Evolutionary conservation across 306 rosid species (phyloP).

Genomic region (Boehmeria nivea): DNA sequence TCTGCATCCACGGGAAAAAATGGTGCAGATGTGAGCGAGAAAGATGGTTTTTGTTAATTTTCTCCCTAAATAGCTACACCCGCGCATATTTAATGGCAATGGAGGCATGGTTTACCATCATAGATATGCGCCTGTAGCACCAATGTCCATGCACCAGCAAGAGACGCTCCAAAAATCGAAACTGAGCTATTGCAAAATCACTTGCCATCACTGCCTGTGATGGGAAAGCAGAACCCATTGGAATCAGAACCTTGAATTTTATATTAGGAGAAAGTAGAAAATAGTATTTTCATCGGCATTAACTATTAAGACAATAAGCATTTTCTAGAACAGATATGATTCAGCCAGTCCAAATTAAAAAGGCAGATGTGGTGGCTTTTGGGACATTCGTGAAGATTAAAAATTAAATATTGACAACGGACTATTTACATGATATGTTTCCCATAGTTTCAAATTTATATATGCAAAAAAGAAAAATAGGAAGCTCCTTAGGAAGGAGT

Average conservation of each 20-base stretch:
- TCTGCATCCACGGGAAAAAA: conserved; percentile 46
- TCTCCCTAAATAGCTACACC: conserved; percentile 9
- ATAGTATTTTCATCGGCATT: not conserved
- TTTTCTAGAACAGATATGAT: not conserved
- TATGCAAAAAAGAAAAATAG: too few relatives aligned
- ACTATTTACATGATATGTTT: too few relatives aligned
- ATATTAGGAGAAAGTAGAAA: not conserved
- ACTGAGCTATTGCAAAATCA: conserved; percentile 78
- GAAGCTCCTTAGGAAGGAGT: not conserved
- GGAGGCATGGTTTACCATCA: conserved; percentile 63
- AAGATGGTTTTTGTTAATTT: not conserved
- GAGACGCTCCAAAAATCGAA: conserved; percentile 73
- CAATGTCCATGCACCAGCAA: conserved; percentile 90
- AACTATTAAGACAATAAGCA: not conserved
- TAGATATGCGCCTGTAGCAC: conserved; percentile 83
- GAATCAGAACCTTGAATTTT: conserved; percentile 15
- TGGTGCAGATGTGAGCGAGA: conserved; percentile 10
- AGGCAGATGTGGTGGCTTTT: too few relatives aligned
- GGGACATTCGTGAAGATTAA: too few relatives aligned
- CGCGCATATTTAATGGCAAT: conserved; percentile 2
- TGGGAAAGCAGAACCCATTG: conserved; percentile 2
- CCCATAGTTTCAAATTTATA: too few relatives aligned
- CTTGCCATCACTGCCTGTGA: conserved; percentile 93
- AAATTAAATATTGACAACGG: too few relatives aligned
- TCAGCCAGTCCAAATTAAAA: too few relatives aligned